Evolutionary conservation across 345 rosid genomes (phyloP).

Genomic region (Salix viminalis): DNA sequence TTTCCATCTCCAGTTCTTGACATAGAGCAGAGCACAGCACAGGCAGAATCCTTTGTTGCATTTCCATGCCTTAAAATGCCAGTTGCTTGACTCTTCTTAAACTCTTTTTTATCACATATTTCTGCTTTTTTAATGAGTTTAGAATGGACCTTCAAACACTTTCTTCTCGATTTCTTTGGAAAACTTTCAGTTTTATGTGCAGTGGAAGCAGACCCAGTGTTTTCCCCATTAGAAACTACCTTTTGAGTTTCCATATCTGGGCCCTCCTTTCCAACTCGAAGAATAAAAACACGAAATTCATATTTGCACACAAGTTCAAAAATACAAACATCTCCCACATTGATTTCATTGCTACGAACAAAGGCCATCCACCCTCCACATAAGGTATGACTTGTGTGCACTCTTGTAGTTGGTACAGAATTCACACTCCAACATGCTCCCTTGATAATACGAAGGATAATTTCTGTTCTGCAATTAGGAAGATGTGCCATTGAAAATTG

Average conservation of each 20-base stretch:
- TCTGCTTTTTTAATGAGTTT: slow-evolving; percentile 30
- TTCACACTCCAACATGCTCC: slow-evolving; percentile 56
- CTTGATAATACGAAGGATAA: slow-evolving; percentile 47
- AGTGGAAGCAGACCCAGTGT: slow-evolving; percentile 17
- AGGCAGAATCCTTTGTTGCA: slow-evolving; percentile 17
- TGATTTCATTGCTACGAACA: slow-evolving; percentile 48
- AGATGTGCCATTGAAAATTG: slow-evolving; percentile 56
- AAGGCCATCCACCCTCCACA: slow-evolving; percentile 71
- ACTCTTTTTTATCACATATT: slow-evolving; percentile 24
- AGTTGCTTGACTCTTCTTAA: slow-evolving; percentile 17
- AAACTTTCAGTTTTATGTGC: slow-evolving; percentile 23
- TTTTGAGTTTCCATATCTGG: slow-evolving; percentile 22
- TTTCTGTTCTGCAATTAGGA: slow-evolving; percentile 49
- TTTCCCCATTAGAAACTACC: slow-evolving; percentile 21
- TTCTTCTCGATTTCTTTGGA: slow-evolving; percentile 35
- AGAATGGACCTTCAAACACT: slow-evolving; percentile 30
- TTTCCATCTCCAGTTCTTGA: slow-evolving; percentile 20
- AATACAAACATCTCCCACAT: slow-evolving; percentile 50
- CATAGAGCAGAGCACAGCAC: slow-evolving; percentile 17
- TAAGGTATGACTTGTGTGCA: slow-evolving; percentile 58
- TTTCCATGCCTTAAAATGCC: slow-evolving; percentile 12
- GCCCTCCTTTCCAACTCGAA: slow-evolving; percentile 42
- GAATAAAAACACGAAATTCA: slow-evolving; percentile 53
- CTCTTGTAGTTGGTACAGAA: slow-evolving; percentile 63
- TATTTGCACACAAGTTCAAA: slow-evolving; percentile 44